These are phyloP conservation scores for Solanum sejunctum DNA, from an alignment of 257 asterid species.

Conservation along the genomic window DNA sequence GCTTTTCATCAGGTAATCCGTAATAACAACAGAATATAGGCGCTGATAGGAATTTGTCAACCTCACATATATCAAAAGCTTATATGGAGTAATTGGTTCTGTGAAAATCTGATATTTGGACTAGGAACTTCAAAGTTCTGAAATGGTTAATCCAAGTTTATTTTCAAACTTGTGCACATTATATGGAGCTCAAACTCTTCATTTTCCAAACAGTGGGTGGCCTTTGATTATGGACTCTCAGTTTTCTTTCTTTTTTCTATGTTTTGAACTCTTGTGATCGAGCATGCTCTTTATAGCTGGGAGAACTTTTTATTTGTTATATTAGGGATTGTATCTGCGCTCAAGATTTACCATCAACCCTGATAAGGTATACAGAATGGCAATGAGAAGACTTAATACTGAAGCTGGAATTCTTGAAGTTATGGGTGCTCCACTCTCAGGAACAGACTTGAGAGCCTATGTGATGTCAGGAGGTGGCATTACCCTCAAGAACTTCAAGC, in stretches of 20 bases:
- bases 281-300: background rate
- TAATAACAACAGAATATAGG: background rate
- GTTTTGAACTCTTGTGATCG: background rate
- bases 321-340: constrained; percentile 40
- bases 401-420: constrained; percentile 94
- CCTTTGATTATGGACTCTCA: background rate
- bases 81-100: background rate
- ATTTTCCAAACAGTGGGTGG: background rate
- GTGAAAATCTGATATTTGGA: background rate
- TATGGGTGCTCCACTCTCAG: constrained; percentile 98
- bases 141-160: background rate
- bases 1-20: background rate
- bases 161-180: background rate
- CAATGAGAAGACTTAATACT: constrained; percentile 65
- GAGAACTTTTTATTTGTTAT: background rate
- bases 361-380: constrained; percentile 46
- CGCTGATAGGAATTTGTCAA: background rate
- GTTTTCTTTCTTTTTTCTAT: background rate
- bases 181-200: background rate
- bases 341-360: constrained; percentile 46
- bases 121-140: background rate
- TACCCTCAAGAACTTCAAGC: constrained; percentile 51
- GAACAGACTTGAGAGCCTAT: constrained; percentile 90
- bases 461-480: constrained; percentile 99
- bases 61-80: background rate